phyloP scores from a whole-genome alignment of 2,329 filamentous ascomycete genomes.

The Daldinia sp. region DNA sequence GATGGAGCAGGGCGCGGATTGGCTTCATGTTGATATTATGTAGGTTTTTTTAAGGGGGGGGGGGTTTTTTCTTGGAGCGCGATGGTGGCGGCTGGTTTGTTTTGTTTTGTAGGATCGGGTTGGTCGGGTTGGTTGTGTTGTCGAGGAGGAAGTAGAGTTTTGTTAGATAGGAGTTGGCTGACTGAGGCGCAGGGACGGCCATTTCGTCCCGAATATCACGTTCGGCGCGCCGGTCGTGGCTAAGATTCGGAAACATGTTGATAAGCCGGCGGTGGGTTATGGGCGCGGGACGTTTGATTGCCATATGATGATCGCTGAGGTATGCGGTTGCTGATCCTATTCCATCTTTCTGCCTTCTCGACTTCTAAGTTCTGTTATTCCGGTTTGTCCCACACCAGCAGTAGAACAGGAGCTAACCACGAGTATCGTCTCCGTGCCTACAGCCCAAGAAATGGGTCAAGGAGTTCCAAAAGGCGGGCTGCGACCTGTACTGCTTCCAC shows the following conservation, averaged over 20 bases:
- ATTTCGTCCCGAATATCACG: slow-evolving; percentile 98
- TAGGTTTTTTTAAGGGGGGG: slow-evolving; percentile 51
- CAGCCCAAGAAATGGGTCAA: slow-evolving; percentile 98
- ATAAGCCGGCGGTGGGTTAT: slow-evolving; percentile 71
- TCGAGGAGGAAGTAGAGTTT: not conserved
- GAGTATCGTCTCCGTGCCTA: not conserved
- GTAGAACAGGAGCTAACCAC: not conserved
- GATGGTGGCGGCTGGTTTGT: not conserved
- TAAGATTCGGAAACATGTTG: slow-evolving; percentile 88
- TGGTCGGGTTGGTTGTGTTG: not conserved
- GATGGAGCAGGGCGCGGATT: slow-evolving; percentile 87
- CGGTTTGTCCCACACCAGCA: not conserved
- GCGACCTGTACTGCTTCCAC: slow-evolving; percentile 99
- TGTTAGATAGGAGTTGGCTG: not conserved
- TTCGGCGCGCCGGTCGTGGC: slow-evolving; percentile 95
- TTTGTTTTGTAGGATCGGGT: not conserved
- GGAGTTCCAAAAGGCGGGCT: slow-evolving; percentile 91
- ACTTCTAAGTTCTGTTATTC: not conserved
- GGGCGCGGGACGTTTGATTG: slow-evolving; percentile 96
- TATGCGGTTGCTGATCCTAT: slow-evolving; percentile 49
- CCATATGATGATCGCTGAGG: slow-evolving; percentile 99
- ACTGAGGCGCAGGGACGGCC: slow-evolving; percentile 77
- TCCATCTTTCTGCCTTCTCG: not conserved
- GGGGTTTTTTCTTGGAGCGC: not conserved
- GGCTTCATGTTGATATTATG: slow-evolving; percentile 95